phyloP scores from a whole-genome alignment of 2,329 filamentous ascomycete genomes.

The Trichoderma breve region DNA sequence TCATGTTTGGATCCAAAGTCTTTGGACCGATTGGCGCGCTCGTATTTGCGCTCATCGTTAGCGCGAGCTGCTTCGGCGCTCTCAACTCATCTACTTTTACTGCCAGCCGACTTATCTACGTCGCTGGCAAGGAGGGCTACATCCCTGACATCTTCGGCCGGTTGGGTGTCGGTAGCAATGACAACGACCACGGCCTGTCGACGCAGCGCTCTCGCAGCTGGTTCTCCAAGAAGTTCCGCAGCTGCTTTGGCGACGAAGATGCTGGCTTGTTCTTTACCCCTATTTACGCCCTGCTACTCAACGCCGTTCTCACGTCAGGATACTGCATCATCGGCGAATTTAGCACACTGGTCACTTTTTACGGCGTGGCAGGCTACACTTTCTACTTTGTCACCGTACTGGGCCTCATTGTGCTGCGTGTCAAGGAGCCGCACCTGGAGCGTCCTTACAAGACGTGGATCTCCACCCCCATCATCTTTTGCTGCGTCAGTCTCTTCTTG shows the following conservation, averaged over 20 bases:
- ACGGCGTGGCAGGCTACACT: constrained; percentile 93
- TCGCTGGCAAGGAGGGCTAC: constrained; percentile 92
- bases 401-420: constrained; percentile 84
- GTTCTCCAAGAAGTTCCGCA: constrained; percentile 57
- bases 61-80: constrained; percentile 88
- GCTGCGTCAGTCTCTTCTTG: constrained; percentile 92
- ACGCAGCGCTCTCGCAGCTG: constrained; percentile 53
- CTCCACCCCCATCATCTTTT: constrained; percentile 94
- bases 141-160: constrained; percentile 79
- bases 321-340: constrained; percentile 92
- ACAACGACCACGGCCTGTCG: constrained; percentile 39
- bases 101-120: constrained; percentile 86
- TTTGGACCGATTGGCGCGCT: constrained; percentile 82
- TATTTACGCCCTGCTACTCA: constrained; percentile 86
- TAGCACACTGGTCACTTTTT: constrained; percentile 88
- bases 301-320: constrained; percentile 66
- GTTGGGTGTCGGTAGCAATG: constrained; percentile 63
- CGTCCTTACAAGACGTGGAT: constrained; percentile 96
- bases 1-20: constrained; percentile 86
- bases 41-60: constrained; percentile 83
- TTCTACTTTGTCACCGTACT: constrained; percentile 97
- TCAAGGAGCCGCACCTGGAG: constrained; percentile 82
- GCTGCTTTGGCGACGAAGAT: constrained; percentile 71
- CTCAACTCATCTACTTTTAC: constrained; percentile 95
- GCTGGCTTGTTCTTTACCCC: constrained; percentile 87